Conservation (phyloP, 2,329 filamentous ascomycete species). For the Fusarium xylarioides region DNA sequence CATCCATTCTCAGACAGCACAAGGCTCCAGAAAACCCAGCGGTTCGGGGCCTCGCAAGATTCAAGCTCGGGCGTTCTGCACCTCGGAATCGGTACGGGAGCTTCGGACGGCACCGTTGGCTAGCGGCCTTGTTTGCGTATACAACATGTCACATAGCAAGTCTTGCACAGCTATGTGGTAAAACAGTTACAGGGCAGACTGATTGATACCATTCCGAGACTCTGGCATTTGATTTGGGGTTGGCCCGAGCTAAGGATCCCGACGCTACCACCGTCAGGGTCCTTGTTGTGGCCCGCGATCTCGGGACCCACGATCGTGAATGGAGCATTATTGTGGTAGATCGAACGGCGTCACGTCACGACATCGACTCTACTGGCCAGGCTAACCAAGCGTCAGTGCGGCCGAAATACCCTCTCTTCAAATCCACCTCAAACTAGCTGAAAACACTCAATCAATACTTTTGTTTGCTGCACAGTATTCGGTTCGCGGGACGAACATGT, state of each 20-base stretch:
- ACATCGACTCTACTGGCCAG: not conserved
- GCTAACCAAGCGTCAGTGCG: not conserved
- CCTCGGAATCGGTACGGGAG: constrained; percentile 14
- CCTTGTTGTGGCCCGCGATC: constrained; percentile 34
- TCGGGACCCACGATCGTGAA: constrained; percentile 37
- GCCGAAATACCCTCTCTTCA: not conserved
- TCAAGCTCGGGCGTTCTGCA: not conserved
- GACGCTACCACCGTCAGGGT: constrained; percentile 40
- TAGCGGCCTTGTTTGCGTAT: constrained; percentile 9
- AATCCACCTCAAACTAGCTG: not conserved
- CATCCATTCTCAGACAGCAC: not conserved
- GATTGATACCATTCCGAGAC: not conserved
- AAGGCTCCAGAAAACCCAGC: constrained; percentile 1
- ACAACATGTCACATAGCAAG: constrained; percentile 7
- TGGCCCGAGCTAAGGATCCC: constrained; percentile 23
- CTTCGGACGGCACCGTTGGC: constrained; percentile 13
- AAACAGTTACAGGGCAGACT: not conserved
- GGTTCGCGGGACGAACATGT: not conserved
- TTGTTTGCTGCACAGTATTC: not conserved
- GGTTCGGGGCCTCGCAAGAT: not conserved
- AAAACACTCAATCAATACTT: not conserved
- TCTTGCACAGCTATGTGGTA: not conserved
- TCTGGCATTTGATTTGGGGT: not conserved
- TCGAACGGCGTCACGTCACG: constrained; percentile 24
- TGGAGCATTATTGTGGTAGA: constrained; percentile 22